phyloP scores from a whole-genome alignment of 176 grass and related monocot species.

The Puya raimondii region DNA sequence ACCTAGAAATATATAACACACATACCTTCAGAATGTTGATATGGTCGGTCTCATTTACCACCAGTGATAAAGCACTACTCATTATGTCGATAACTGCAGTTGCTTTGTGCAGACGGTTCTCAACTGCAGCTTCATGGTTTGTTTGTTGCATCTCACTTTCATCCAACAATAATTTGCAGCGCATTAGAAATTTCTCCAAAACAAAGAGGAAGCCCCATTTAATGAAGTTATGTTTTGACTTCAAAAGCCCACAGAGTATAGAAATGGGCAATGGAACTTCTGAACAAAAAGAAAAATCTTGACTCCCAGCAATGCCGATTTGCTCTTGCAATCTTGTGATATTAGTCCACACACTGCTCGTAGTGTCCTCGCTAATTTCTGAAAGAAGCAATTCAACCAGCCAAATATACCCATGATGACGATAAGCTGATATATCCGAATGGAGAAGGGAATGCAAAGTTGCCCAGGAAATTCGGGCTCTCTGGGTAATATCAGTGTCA shows the following conservation, averaged over 20 bases:
- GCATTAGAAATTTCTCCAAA: slow-evolving; percentile 88
- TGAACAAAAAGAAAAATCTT: slow-evolving; percentile 49
- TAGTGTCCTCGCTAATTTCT: slow-evolving; percentile 74
- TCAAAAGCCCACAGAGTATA: slow-evolving; percentile 87
- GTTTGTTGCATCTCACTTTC: slow-evolving; percentile 58
- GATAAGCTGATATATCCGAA: slow-evolving; percentile 68
- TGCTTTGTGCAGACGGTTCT: slow-evolving; percentile 66
- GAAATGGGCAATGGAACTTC: slow-evolving; percentile 78
- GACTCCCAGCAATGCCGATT: slow-evolving; percentile 73
- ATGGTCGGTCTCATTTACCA: slow-evolving; percentile 90
- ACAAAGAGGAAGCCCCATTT: slow-evolving; percentile 93
- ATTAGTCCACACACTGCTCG: slow-evolving; percentile 68
- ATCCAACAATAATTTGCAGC: slow-evolving; percentile 94
- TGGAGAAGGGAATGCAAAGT: slow-evolving; percentile 88
- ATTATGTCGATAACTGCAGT: slow-evolving; percentile 90
- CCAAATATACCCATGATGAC: slow-evolving; percentile 99
- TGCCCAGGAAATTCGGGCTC: slow-evolving; percentile 73
- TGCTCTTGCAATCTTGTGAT: slow-evolving; percentile 72
- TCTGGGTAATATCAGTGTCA: slow-evolving; percentile 42
- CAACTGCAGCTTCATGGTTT: slow-evolving; percentile 22
- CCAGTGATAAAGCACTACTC: slow-evolving; percentile 72
- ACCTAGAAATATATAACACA: neutral
- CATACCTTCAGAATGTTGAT: slow-evolving; percentile 99
- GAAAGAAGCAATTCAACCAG: slow-evolving; percentile 86
- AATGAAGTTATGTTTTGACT: slow-evolving; percentile 93